These are phyloP conservation scores for Cutaneotrichosporon cyanovorans DNA, from an alignment of 1,284 basidiomycete species.

Conservation along the genomic window DNA sequence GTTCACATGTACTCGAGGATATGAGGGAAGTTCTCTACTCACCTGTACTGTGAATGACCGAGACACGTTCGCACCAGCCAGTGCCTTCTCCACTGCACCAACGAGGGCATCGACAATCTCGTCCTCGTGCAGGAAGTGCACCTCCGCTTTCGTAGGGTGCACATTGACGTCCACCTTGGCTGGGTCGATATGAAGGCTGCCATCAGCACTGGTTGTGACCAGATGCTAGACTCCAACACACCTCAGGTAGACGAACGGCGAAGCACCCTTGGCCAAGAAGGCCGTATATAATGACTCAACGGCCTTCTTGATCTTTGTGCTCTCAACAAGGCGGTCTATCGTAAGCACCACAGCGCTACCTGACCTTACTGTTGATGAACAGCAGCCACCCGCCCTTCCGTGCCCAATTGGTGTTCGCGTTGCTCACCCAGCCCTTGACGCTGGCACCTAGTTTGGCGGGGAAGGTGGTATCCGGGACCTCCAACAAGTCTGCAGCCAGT, in stretches of 20 bases:
- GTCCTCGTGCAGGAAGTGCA: constrained; percentile 92
- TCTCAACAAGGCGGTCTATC: constrained; percentile 88
- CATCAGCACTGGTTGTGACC: no score
- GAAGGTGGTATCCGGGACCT: constrained; percentile 46
- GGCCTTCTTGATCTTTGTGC: constrained; percentile 73
- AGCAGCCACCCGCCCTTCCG: constrained; percentile 66
- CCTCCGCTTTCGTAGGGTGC: constrained; percentile 95
- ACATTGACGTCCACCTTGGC: constrained; percentile 93
- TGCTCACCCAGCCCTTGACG: constrained; percentile 71
- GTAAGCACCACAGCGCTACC: not conserved
- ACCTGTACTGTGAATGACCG: constrained; percentile 72
- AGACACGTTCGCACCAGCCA: constrained; percentile 60
- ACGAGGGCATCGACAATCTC: constrained; percentile 72
- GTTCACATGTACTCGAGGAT: constrained; percentile 60
- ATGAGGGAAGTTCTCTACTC: not conserved
- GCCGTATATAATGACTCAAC: constrained; percentile 78
- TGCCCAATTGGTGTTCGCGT: constrained; percentile 82
- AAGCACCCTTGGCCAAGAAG: constrained; percentile 83
- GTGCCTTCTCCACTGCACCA: constrained; percentile 59
- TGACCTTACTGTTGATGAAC: constrained; percentile 87
- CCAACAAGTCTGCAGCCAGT: constrained; percentile 72
- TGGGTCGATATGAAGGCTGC: constrained; percentile 73
- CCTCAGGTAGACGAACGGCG: constrained; percentile 90
- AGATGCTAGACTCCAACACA: constrained; percentile 30
- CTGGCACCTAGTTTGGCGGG: constrained; percentile 49